Evolutionary conservation across 306 rosid genomes (phyloP).

Genomic region (Cajanus cajan): DNA sequence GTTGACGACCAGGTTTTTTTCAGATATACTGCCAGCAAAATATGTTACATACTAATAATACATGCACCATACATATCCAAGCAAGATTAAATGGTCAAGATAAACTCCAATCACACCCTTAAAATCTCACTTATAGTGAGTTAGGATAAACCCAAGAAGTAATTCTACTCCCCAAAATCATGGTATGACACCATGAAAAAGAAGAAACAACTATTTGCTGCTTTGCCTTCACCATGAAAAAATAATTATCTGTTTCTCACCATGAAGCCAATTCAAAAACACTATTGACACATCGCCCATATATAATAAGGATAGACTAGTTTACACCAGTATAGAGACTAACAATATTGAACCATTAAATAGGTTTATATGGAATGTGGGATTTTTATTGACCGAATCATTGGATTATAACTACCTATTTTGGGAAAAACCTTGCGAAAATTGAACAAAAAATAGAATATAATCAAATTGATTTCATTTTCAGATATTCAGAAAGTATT

Average conservation of each 20-base stretch:
- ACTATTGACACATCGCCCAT: background rate
- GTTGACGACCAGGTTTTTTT: background rate
- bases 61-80: background rate
- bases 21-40: background rate
- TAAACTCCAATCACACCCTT: background rate
- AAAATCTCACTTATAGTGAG: too few species aligned
- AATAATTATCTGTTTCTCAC: too few species aligned
- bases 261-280: too few species aligned
- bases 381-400: background rate
- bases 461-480: background rate
- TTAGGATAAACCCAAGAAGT: too few species aligned
- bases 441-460: background rate
- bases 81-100: background rate
- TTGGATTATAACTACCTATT: background rate
- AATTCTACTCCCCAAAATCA: too few species aligned
- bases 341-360: background rate
- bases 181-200: too few species aligned
- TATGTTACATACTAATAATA: background rate
- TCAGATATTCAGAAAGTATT: background rate
- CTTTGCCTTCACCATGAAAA: too few species aligned
- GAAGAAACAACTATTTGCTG: too few species aligned
- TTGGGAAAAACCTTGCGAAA: background rate
- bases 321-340: background rate
- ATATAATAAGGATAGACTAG: background rate
- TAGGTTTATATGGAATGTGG: background rate